phyloP scores from a whole-genome alignment of 2,329 filamentous ascomycete species.

The Colletotrichum sp. region DNA sequence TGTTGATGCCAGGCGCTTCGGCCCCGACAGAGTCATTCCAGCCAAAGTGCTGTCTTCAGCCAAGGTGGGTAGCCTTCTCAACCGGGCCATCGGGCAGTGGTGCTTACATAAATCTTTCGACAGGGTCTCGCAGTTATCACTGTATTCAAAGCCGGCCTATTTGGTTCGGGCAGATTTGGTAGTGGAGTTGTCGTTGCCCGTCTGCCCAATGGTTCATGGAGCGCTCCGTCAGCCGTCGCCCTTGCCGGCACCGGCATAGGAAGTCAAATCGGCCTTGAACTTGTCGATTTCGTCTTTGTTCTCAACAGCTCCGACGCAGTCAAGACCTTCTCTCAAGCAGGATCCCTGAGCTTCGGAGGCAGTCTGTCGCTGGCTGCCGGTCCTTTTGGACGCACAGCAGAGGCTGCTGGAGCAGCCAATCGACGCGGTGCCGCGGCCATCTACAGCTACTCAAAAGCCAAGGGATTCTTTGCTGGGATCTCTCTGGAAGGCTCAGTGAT shows the following conservation, averaged over 20 bases:
- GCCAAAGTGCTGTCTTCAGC: not conserved
- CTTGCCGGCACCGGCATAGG: not conserved
- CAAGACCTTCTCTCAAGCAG: not conserved
- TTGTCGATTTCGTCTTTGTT: not conserved
- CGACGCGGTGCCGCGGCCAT: not conserved
- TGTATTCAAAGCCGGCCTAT: not conserved
- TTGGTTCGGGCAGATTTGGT: not conserved
- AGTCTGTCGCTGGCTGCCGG: not conserved
- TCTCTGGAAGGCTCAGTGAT: not conserved
- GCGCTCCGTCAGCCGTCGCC: not conserved
- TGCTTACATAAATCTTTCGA: not conserved
- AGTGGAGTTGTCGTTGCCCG: not conserved
- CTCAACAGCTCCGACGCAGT: not conserved
- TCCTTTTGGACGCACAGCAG: not conserved
- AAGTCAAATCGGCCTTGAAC: not conserved
- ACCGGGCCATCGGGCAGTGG: fast-evolving
- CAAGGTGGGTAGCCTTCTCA: not conserved
- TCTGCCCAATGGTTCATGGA: not conserved
- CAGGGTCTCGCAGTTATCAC: not conserved
- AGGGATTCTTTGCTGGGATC: not conserved
- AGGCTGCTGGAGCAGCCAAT: not conserved
- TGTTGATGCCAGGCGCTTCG: not conserved
- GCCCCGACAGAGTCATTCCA: not conserved
- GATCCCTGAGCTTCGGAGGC: not conserved
- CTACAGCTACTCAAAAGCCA: not conserved